Percentiles rank a stretch among this genome's conserved stretches.
These are phyloP conservation scores for Casuarina cunninghamiana DNA, from an alignment of 306 rosid genomes.

Conservation along the genomic window DNA sequence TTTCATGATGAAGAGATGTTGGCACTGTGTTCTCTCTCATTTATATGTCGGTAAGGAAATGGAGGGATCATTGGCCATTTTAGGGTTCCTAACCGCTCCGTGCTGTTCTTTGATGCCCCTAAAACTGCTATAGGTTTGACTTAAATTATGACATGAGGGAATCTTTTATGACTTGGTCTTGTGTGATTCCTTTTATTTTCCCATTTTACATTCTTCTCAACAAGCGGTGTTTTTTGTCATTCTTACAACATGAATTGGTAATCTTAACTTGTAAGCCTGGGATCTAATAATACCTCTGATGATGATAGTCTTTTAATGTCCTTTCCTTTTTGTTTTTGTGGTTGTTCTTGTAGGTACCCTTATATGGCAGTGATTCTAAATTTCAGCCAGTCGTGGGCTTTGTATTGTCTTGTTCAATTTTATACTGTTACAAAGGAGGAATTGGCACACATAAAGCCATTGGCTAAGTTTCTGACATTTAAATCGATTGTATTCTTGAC, in stretches of 20 bases:
- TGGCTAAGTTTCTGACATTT: slow-evolving; percentile 93
- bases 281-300: slow-evolving; percentile 34
- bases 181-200: not conserved
- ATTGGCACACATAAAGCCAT: slow-evolving; percentile 87
- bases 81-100: not conserved
- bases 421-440: slow-evolving; percentile 85
- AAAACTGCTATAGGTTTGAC: not conserved
- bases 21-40: not conserved
- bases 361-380: slow-evolving; percentile 92
- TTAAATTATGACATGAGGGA: not conserved
- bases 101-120: not conserved
- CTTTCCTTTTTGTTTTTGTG: not conserved
- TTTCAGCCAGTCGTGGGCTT: slow-evolving; percentile 98
- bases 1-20: not conserved
- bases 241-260: slow-evolving; percentile 2
- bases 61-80: not conserved
- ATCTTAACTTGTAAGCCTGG: slow-evolving; percentile 3
- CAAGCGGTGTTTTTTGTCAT: not conserved
- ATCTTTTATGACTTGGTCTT: not conserved
- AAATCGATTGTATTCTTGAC: slow-evolving; percentile 96
- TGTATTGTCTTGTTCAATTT: slow-evolving; percentile 97
- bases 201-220: slow-evolving; percentile 7
- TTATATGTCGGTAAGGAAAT: not conserved
- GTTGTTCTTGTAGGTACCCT: slow-evolving; percentile 69
- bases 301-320: slow-evolving; percentile 19